Base-by-base conservation (phyloP, 352 stramenopile genomes). In the Phytophthora multivora region DNA sequence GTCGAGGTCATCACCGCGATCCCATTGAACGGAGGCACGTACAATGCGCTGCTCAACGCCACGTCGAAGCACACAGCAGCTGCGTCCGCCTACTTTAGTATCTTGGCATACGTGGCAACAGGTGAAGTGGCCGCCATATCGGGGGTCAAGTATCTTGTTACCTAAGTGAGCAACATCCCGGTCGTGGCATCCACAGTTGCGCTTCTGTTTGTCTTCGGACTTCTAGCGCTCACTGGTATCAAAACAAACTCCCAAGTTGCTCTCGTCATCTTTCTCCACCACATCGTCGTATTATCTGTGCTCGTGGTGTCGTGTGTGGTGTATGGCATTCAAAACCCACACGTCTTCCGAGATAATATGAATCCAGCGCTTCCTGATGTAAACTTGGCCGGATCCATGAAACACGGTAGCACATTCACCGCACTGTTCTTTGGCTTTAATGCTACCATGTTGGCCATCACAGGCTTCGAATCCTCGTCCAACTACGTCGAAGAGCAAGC, bases 31-130 rank as follows among this genome's bases (percentile, higher is more conserved):
- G 90, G 90, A 9, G 90, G 90, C 15, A 90, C 86, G 9, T 97
- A 97, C 71, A 97, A 96, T 62, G 82, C 90, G 1, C 75, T 97
- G 23, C 59, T 97, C 8, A 97, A 97, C 71, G 91, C 86, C 16
- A 97, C 88, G 23, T 91, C 71, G 21, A 97, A 97, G 69, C 73
- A 79, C 35, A 75, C 92, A n/a, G 89, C 90, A 3, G 86, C 86
- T 0, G 71, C 95, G 9, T 87, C 88, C 3, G 90, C 90, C 8
- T 84, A 76, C 31, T 80, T 97, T 12, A 78, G 85, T 28, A 89
- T 97, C 50, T 79, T 97, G 54, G 90, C 87, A 7, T 97, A 97
- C 78, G 68, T 97, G 15, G 90, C 90, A 0, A 97, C 90, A 1
- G 90, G 86, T 40, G 79, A 87, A 0, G 76, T 86, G 12, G 85